A percentile compares a stretch with the other conserved stretches of the same genome.
Evolutionary conservation across 108 stramenopile species (phyloP).

Genomic region (Skeletonema marinoi): DNA sequence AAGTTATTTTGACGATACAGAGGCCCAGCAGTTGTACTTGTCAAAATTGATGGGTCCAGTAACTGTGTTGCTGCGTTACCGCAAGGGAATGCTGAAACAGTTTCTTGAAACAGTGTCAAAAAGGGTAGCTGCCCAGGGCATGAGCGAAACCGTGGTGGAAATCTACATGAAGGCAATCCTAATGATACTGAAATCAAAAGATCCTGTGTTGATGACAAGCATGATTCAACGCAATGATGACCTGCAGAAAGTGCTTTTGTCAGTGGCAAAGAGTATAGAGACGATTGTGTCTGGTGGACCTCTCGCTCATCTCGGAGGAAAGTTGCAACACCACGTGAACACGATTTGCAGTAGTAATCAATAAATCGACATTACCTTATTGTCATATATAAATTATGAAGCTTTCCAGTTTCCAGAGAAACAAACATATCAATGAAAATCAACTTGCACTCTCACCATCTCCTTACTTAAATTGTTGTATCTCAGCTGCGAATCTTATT

Average conservation of each 20-base stretch:
- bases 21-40: slow-evolving; percentile 10
- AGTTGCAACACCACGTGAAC: slow-evolving; percentile 31
- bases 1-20: slow-evolving; percentile 14
- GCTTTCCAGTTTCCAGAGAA: background rate
- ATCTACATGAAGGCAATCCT: slow-evolving; percentile 26
- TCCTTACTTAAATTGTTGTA: background rate
- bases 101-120: slow-evolving; percentile 18
- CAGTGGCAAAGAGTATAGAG: slow-evolving; percentile 12
- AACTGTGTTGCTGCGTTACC: slow-evolving; percentile 25
- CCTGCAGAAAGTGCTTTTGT: slow-evolving; percentile 18
- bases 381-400: background rate
- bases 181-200: slow-evolving; percentile 28
- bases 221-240: slow-evolving; percentile 9
- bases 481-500: slow-evolving; percentile 20
- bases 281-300: slow-evolving; percentile 15
- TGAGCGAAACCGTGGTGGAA: slow-evolving; percentile 5
- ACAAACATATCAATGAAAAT: background rate
- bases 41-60: slow-evolving; percentile 32
- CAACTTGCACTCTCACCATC: background rate
- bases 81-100: slow-evolving; percentile 22
- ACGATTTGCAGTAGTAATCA: slow-evolving; percentile 2
- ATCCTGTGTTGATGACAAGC: slow-evolving; percentile 25
- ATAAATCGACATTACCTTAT: background rate
- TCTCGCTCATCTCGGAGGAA: slow-evolving; percentile 25
- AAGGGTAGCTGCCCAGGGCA: slow-evolving; percentile 4